phyloP scores from a whole-genome alignment of 768 basidiomycete species.

The Termitomyces sp. region DNA sequence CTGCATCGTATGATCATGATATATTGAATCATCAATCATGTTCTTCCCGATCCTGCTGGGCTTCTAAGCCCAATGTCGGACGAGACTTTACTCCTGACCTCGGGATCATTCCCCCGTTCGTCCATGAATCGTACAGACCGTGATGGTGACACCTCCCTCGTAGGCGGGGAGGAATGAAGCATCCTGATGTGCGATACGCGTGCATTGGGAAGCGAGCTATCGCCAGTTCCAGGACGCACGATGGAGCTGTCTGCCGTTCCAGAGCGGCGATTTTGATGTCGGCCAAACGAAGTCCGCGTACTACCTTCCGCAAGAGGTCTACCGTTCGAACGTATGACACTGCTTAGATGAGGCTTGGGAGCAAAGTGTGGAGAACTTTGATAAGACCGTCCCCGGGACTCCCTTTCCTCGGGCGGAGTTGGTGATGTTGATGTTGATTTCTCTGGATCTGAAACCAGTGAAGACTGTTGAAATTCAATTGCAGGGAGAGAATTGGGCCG shows the following conservation, averaged over 20 bases:
- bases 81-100: slow-evolving; percentile 9
- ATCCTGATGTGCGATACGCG: slow-evolving; percentile 31
- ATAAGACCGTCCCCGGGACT: slow-evolving; percentile 10
- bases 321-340: background rate
- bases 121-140: slow-evolving; percentile 42
- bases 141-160: slow-evolving; percentile 42
- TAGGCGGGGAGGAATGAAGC: slow-evolving; percentile 25
- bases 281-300: background rate
- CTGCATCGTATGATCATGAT: background rate
- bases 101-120: slow-evolving; percentile 11
- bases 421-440: background rate
- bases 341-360: background rate
- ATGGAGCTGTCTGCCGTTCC: slow-evolving; percentile 11
- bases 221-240: slow-evolving; percentile 23
- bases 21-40: background rate
- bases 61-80: slow-evolving; percentile 7
- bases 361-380: slow-evolving; percentile 1
- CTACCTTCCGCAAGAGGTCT: background rate
- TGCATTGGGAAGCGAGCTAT: slow-evolving; percentile 25
- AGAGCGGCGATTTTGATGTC: slow-evolving; percentile 10
- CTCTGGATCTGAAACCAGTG: background rate
- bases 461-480: background rate
- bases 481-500: slow-evolving; percentile 8
- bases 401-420: slow-evolving; percentile 9
- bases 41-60: background rate